Base-by-base conservation (phyloP, 2,329 filamentous ascomycete species). In the Botrytis elliptica region DNA sequence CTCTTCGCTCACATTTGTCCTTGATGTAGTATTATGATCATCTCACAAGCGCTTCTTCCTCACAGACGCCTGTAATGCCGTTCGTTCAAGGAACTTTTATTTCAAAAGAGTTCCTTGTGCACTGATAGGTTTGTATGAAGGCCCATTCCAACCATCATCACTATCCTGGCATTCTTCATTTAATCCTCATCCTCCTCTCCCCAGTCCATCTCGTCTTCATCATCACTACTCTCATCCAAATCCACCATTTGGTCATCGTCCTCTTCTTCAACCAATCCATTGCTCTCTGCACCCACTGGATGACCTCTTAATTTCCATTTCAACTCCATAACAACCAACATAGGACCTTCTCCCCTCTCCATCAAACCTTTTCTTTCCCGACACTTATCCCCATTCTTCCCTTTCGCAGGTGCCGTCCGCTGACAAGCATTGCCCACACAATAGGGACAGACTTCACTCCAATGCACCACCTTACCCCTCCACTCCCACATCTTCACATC, bases 261-360 rank as follows among this genome's bases (percentile, higher is more conserved):
- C 6, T 57, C 52, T 7, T 7, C 66, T 68, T 57, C 66, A 12
- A 33, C 29, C 7, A 38, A 10, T 10, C 46, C n/a, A 16, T n/a
- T 12, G 7, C 8, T 10, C 2, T 42, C 33, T 33, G 40, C n/a
- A 12, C 29, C 22, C 20, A 62, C 38, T 3, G 29, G 20, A 16
- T 7, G 4, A 6, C 12, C 16, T n/a, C 25, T 71, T n/a, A 55
- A n/a, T 10, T 38, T 71, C 70, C 63, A 72, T 25, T 46, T 29
- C 25, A 62, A 10, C 16, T 33, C 52, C 63, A 46, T 68, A 5
- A 72, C 70, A 22, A 68, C 42, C n/a, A 72, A 46, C 62, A 72
- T 49, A 2, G 70, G 70, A 8, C 70, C 70, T 40, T 68, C 29
- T 9, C n/a, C 49, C 1, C 36, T 46, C 16, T 36, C 38, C 18